Conservation (phyloP, 495 filamentous ascomycete species). For the Aspergillus mulundensis region DNA sequence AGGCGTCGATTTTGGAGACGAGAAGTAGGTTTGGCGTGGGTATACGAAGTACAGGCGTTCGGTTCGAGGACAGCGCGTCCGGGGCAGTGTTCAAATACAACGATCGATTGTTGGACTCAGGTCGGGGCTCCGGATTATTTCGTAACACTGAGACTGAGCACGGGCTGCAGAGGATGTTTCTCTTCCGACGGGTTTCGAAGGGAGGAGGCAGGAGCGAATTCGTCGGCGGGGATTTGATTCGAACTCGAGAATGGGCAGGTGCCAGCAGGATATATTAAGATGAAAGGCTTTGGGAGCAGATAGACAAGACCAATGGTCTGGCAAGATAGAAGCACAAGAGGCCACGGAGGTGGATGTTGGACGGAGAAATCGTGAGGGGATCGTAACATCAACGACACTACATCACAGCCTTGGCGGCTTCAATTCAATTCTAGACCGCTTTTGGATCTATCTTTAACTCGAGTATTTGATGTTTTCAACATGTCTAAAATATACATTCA, state of each 20-base stretch:
- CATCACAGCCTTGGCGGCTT: conserved; percentile 8
- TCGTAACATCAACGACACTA: conserved; percentile 10
- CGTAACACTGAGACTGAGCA: conserved; percentile 5
- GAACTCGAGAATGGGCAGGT: neutral
- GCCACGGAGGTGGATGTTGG: neutral
- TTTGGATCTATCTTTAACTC: conserved; percentile 3
- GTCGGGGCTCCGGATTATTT: conserved; percentile 7
- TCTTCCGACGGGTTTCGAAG: neutral
- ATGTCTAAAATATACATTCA: neutral
- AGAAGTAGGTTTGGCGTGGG: neutral
- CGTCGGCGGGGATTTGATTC: neutral
- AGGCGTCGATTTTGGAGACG: neutral
- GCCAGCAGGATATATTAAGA: neutral
- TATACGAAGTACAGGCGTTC: neutral
- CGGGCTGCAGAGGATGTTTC: neutral
- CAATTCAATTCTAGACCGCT: conserved; percentile 18
- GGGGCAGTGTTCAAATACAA: neutral
- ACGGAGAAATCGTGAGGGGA: conserved; percentile 18
- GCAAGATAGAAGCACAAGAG: neutral
- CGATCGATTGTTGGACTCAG: neutral
- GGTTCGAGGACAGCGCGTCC: neutral
- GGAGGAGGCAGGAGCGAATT: conserved; percentile 6
- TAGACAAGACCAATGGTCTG: neutral
- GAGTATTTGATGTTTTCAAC: neutral
- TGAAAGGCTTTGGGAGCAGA: neutral